Conservation (phyloP, 306 rosid species). For the Vicia faba region DNA sequence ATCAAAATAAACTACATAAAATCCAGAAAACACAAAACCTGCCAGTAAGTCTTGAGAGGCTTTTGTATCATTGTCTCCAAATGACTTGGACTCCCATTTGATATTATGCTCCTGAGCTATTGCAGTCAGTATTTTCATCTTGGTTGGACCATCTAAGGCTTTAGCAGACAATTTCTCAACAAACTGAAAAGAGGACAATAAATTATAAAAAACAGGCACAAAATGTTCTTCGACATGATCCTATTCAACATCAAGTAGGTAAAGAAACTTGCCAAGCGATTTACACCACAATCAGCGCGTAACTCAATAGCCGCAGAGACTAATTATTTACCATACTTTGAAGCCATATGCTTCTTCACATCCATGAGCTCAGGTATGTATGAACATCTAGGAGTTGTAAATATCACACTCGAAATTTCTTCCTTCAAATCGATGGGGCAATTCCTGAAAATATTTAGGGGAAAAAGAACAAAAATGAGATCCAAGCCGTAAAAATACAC, state of each 20-base stretch:
- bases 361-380: conserved; percentile 87
- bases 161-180: conserved; percentile 91
- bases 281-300: conserved; percentile 96
- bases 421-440: conserved; percentile 96
- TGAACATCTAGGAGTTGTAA: conserved; percentile 89
- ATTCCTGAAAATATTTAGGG: conserved; percentile 48
- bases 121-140: conserved; percentile 70
- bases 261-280: conserved; percentile 75
- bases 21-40: conserved; percentile 33
- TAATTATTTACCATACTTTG: conserved; percentile 92
- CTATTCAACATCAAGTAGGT: conserved; percentile 25
- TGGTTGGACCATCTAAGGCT: conserved; percentile 88
- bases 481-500: conserved; percentile 24
- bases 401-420: conserved; percentile 82
- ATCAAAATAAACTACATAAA: conserved; percentile 32
- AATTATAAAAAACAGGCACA: conserved; percentile 27
- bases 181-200: conserved; percentile 57
- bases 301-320: conserved; percentile 71
- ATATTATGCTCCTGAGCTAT: conserved; percentile 91
- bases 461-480: conserved; percentile 14
- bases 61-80: conserved; percentile 59
- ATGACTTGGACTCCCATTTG: conserved; percentile 83
- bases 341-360: conserved; percentile 67
- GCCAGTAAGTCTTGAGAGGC: conserved; percentile 72
- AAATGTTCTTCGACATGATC: conserved; percentile 27